Evolutionary conservation across 2,329 filamentous ascomycete species (phyloP).

Genomic region (Erysiphe pulchra): DNA sequence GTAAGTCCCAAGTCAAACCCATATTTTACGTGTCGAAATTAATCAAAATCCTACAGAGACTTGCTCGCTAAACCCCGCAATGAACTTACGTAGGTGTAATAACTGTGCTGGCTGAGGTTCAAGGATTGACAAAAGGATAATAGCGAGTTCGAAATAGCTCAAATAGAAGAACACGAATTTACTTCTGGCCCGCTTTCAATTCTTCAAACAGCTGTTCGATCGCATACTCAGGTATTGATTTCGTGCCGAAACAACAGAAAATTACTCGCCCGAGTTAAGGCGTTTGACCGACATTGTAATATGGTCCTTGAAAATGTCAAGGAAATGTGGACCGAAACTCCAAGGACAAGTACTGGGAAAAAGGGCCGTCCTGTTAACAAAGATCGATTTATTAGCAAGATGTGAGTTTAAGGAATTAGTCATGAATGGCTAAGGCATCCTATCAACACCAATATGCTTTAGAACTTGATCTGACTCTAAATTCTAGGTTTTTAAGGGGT

Average conservation of each 20-base stretch:
- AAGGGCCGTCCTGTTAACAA: slow-evolving; percentile 85
- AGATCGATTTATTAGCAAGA: slow-evolving; percentile 94
- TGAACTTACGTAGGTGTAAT: slow-evolving; percentile 57
- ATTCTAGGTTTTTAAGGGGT: slow-evolving; percentile 14
- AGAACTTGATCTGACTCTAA: neutral
- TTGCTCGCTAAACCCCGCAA: slow-evolving; percentile 68
- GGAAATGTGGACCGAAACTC: slow-evolving; percentile 99
- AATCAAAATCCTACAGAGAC: slow-evolving; percentile 30
- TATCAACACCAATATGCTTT: neutral
- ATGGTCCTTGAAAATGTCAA: slow-evolving; percentile 96
- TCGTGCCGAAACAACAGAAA: slow-evolving; percentile 97
- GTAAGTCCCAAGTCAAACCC: neutral
- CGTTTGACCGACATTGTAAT: slow-evolving; percentile 96
- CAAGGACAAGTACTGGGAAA: slow-evolving; percentile 57
- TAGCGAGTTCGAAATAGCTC: slow-evolving; percentile 76
- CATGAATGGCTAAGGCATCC: neutral
- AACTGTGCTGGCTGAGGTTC: slow-evolving; percentile 3
- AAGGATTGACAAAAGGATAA: slow-evolving; percentile 6
- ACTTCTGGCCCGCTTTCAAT: slow-evolving; percentile 67
- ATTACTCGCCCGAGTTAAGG: slow-evolving; percentile 87
- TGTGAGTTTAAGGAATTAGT: slow-evolving; percentile 23
- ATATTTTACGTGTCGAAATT: neutral
- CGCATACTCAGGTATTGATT: slow-evolving; percentile 87
- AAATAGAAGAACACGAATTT: slow-evolving; percentile 57
- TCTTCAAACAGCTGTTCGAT: slow-evolving; percentile 85